Evolutionary conservation across 768 basidiomycete genomes (phyloP), one percentile per base, ranked within the genome.

Genomic region (Suillus subaureus): DNA sequence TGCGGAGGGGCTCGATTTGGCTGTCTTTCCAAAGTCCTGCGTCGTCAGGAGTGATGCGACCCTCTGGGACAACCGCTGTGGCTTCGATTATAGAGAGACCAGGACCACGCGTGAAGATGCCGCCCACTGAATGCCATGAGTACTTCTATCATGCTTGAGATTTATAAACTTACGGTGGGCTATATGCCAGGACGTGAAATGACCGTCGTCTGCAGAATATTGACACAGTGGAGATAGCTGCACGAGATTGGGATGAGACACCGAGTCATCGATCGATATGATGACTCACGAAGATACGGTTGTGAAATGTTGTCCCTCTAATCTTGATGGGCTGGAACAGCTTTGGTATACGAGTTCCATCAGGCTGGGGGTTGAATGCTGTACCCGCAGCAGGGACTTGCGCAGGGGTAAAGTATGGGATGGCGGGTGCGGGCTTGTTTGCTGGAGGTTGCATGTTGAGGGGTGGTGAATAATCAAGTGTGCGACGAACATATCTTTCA

Each of bases 41-140:
- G 64, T 90, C 90, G 66, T 89, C 80, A 1, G 90, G 88, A 0
- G 86, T 84, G 74, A 90, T 90, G n/a, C 89, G 82, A 5, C 86
- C 87, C 70, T 87, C 82, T 1, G 85, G 82, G 8, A 79, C 69
- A n/a, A 91, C 84, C 11, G 87, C 85, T 0, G 87, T 86, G 1
- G 90, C 90, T 75, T 94, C 92, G 28, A 90, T 76, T 52, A 87
- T 79, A 63, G 88, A 81, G 1, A 87, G 77, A 0, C 87, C 89
- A 0, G 89, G 84, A 2, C 82, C 79, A 16, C 86, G 84, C 6
- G 79, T 81, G 57, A 84, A 70, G 61, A 88, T 85, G 3, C 84
- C 84, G 1, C 84, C 83, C 54, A 87, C 86, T 87, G 40, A 1
- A 4, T 26, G 15, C 13, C 33, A 56, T 23, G 67, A 42, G 8